Conservation (phyloP, 2,329 filamentous ascomycete genomes). For the Xylariaceae sp. region DNA sequence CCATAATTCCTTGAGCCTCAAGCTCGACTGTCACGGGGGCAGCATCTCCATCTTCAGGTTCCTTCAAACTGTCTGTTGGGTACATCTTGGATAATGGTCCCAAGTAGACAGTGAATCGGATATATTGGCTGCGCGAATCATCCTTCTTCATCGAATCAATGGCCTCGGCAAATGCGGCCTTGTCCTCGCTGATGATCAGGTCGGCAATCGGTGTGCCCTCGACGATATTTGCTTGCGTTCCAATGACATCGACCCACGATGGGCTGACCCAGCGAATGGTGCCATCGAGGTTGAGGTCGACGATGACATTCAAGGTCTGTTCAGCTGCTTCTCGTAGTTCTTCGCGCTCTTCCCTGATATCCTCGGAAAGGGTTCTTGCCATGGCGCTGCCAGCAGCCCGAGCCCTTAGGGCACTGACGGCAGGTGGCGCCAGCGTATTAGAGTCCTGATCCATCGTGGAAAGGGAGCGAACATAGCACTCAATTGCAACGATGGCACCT, state of each 20-base stretch:
- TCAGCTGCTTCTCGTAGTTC: constrained; percentile 94
- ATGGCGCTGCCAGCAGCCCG: constrained; percentile 44
- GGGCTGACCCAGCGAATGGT: constrained; percentile 94
- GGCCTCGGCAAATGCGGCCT: constrained; percentile 73
- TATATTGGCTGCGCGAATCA: constrained; percentile 86
- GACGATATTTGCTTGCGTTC: constrained; percentile 68
- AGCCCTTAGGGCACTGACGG: constrained; percentile 47
- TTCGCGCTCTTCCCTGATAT: constrained; percentile 89
- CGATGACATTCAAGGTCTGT: constrained; percentile 92
- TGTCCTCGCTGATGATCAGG: constrained; percentile 73
- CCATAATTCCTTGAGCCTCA: constrained; percentile 97
- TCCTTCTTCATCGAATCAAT: constrained; percentile 88
- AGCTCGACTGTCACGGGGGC: constrained; percentile 65
- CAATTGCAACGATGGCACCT: constrained; percentile 33
- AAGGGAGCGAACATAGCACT: constrained; percentile 21
- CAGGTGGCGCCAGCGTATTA: constrained; percentile 47
- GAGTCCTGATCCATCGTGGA: constrained; percentile 42
- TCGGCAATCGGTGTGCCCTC: constrained; percentile 75
- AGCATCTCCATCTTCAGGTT: constrained; percentile 32
- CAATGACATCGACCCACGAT: constrained; percentile 91
- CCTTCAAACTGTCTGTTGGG: constrained; percentile 36
- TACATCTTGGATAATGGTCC: constrained; percentile 65
- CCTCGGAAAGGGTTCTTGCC: constrained; percentile 71
- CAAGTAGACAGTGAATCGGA: constrained; percentile 71
- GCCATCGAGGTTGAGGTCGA: constrained; percentile 88